Conservation (phyloP, 2,329 filamentous ascomycete genomes). For the Lasiodiplodia sp. region DNA sequence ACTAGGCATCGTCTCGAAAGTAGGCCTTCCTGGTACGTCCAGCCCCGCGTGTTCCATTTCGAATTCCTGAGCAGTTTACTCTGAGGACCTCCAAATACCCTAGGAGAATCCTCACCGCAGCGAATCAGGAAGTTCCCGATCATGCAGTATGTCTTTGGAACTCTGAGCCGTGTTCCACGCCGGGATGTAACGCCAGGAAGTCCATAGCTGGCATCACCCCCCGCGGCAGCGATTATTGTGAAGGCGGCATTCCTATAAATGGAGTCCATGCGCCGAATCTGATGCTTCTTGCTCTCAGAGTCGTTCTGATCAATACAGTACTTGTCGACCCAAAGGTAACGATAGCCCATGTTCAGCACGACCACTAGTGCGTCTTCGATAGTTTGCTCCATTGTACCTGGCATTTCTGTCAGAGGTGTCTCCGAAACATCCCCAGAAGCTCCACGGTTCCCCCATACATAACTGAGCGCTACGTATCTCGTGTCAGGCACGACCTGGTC, state of each 20-base stretch:
- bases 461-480: not conserved
- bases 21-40: not conserved
- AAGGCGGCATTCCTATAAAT: constrained; percentile 23
- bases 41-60: not conserved
- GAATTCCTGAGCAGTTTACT: not conserved
- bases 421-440: not conserved
- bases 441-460: not conserved
- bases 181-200: not conserved
- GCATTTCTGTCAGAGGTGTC: not conserved
- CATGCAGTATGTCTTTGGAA: not conserved
- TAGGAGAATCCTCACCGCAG: not conserved
- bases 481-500: not conserved
- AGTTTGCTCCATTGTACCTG: not conserved
- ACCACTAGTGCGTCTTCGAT: constrained; percentile 33
- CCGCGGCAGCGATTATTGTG: not conserved
- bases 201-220: not conserved
- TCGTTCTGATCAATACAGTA: constrained; percentile 38
- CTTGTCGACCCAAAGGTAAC: constrained; percentile 38
- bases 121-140: not conserved
- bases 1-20: not conserved
- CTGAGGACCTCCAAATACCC: not conserved
- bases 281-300: constrained; percentile 2
- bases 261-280: constrained; percentile 30
- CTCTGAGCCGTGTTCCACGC: not conserved
- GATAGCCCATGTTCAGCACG: constrained; percentile 29